phyloP scores from a whole-genome alignment of 768 basidiomycete genomes.

The Mycena polygramma region DNA sequence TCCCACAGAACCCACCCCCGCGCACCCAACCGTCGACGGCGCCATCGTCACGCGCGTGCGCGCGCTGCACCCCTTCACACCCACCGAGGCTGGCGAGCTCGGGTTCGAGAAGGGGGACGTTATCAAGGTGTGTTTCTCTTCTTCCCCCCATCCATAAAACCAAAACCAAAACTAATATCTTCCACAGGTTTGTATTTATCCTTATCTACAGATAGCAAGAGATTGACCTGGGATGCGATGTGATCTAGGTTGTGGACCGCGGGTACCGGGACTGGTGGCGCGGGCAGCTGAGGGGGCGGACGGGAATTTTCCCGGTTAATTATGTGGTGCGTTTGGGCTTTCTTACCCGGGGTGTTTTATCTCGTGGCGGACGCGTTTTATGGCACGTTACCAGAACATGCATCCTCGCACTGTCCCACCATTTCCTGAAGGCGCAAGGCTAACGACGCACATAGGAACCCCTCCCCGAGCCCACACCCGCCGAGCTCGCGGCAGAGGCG shows the following conservation, averaged over 20 bases:
- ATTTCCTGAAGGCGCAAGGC: too few species aligned
- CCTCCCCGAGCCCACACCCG: slow-evolving; percentile 84
- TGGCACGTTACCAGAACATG: too few species aligned
- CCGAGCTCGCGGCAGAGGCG: slow-evolving; percentile 83
- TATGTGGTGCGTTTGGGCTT: slow-evolving; percentile 76
- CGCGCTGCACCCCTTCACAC: slow-evolving; percentile 90
- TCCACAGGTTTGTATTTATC: too few species aligned
- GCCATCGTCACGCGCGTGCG: slow-evolving; percentile 84
- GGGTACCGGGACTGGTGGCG: slow-evolving; percentile 98
- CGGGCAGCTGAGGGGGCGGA: slow-evolving; percentile 89
- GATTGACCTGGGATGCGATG: slow-evolving; percentile 69
- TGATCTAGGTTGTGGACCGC: slow-evolving; percentile 89
- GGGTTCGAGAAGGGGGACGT: slow-evolving; percentile 93
- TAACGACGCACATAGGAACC: slow-evolving; percentile 66
- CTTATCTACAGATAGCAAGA: too few species aligned
- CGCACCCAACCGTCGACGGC: background rate
- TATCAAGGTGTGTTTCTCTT: slow-evolving; percentile 73
- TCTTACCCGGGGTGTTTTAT: too few species aligned
- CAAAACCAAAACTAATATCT: too few species aligned
- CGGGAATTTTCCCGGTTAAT: slow-evolving; percentile 97
- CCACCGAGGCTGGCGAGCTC: slow-evolving; percentile 90
- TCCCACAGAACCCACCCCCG: background rate
- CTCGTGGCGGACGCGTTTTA: too few species aligned
- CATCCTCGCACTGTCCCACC: too few species aligned
- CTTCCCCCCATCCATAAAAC: too few species aligned